Percentiles rank a stretch among this genome's conserved stretches.
Evolutionary conservation across 2,329 filamentous ascomycete species (phyloP).

Genomic region (Fusarium bactridioides): DNA sequence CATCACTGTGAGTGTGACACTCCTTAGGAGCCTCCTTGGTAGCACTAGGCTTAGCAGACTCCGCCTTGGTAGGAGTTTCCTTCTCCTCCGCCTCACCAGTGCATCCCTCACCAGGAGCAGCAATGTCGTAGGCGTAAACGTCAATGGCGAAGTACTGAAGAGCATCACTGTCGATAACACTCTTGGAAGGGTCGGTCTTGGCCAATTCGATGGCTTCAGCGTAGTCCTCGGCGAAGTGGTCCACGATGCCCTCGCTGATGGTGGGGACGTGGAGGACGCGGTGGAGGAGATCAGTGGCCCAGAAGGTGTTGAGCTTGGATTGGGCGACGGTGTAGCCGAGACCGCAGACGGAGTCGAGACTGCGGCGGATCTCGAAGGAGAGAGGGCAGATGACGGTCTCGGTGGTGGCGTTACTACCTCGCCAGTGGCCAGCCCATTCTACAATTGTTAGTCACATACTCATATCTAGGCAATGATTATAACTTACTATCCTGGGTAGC

Average conservation of each 20-base stretch:
- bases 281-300: constrained; percentile 72
- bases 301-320: constrained; percentile 67
- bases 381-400: constrained; percentile 75
- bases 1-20: constrained; percentile 53
- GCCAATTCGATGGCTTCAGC: constrained; percentile 62
- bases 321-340: constrained; percentile 68
- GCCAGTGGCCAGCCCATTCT: constrained; percentile 75
- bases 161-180: constrained; percentile 66
- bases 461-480: fast-evolving
- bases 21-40: constrained; percentile 43
- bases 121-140: constrained; percentile 71
- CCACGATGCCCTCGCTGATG: constrained; percentile 66
- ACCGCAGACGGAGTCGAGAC: constrained; percentile 66
- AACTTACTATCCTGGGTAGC: constrained; percentile 53
- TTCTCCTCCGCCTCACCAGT: constrained; percentile 51
- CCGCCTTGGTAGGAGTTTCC: constrained; percentile 25
- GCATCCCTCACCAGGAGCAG: constrained; percentile 69
- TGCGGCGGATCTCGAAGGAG: constrained; percentile 65
- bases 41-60: constrained; percentile 44
- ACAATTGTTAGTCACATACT: neutral
- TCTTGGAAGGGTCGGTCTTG: constrained; percentile 53
- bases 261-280: constrained; percentile 69
- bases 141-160: constrained; percentile 76
- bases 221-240: constrained; percentile 70
- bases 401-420: constrained; percentile 67